Evolutionary conservation across 805 yeast genomes (phyloP), one percentile per base, ranked within the genome.

Genomic region (Scheffersomyces amazonensis): DNA sequence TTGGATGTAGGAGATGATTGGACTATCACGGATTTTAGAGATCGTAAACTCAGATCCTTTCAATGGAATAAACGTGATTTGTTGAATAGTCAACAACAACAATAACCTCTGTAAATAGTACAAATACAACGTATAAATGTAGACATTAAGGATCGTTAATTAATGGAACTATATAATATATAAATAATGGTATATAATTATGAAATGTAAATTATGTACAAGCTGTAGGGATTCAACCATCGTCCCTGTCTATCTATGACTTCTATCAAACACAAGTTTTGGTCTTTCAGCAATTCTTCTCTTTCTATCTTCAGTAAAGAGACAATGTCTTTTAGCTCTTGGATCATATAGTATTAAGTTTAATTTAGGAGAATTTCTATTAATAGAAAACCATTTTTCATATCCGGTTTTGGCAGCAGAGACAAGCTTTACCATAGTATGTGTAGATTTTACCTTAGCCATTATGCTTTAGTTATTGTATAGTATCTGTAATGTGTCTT

Each of bases 371-470:
- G 95, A 80, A 37, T 86, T 80, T 69, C 96, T 82, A 35, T 89
- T 93, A 33, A 90, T 78, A 36, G 80, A 71, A 48, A 89, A 78
- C 58, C 89, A 83, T 57, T 95, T 80, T 58, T 80, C 80, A 62
- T 74, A 87, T 1, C 98, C 98, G 1, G 98, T 90, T 50, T 83
- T 78, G 13, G 97, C 98, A 2, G 93, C 75, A 1, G 98, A 91
- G 2, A 90, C 70, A 46, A 91, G 75, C 62, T 88, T 87, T 41
- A 91, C 83, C 56, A 90, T 81, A 3, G 95, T 84, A 49, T 81
- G 81, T 54, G 89, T 81, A 18, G 86, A 74, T 64, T 87, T 87
- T 32, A 83, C 80, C 61, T 84, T 57, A n/a, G 64, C 63, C 64
- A 59, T 42, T 13, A n/a, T n/a, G n/a, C n/a, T n/a, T n/a, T n/a